Base-by-base conservation (phyloP, 2,329 filamentous ascomycete genomes). In the Monosporascus sp. region DNA sequence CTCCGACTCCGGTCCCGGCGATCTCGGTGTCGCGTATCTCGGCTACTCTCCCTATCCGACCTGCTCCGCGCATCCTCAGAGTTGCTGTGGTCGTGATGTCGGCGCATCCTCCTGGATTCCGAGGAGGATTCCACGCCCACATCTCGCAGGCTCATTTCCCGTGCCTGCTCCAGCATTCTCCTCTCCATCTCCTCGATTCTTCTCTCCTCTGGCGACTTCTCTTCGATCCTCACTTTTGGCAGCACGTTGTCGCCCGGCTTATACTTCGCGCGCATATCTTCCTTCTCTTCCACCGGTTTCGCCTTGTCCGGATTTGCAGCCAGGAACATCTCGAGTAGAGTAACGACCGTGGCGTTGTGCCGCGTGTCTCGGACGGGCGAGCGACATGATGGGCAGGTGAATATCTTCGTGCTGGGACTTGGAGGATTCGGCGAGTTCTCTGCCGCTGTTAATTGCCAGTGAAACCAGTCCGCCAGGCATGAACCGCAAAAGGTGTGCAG, bases 391-490 rank as follows among this genome's bases (percentile, higher is more conserved):
- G 94, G 94, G 74, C 94, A 99, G 46, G 91, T 97, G 70, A 91
- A 96, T 66, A 80, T 67, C 58, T 72, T 62, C 64, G 76, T 56
- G 63, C 79, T 65, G 60, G 78, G 66, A 51, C 75, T 61, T 58
- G 82, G 77, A 43, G 77, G 74, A 11, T 72, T 72, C 14, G 78
- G 79, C 2, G 74, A 72, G 54, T 70, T 74, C 58, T 79, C 80
- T 44, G 80, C 80, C 15, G 78, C 77, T 31, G 78, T 76, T 38
- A 86, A 85, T 70, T 96, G 91, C 71, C 85, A 94, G 58, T 78
- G 76, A 69, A 97, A 99, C 94, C 94, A 99, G 75, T 96, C 91
- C 71, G 96, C 96, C 55, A 97, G 72, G 68, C 94, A 99, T 40
- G 89, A 88, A 59, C 92, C 94, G 76, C 94, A 99, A 72, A 95